Evolutionary conservation across 2,329 filamentous ascomycete genomes (phyloP).

Genomic region (Penicillium sp.): DNA sequence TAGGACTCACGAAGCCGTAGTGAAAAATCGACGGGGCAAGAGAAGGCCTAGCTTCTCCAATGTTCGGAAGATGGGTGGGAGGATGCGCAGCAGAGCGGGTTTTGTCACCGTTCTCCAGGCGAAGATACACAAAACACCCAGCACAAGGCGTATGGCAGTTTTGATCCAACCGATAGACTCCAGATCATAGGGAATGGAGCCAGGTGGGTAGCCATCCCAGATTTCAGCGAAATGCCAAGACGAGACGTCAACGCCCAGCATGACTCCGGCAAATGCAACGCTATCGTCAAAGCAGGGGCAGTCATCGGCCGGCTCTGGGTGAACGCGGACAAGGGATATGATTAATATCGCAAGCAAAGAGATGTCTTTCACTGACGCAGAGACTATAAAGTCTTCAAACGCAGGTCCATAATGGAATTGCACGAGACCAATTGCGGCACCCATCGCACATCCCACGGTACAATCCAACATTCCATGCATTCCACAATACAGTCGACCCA

Average conservation of each 20-base stretch:
- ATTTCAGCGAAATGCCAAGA: slow-evolving; percentile 76
- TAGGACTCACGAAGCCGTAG: slow-evolving; percentile 69
- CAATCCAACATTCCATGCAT: slow-evolving; percentile 99
- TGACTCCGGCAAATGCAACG: slow-evolving; percentile 86
- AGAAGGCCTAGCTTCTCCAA: slow-evolving; percentile 78
- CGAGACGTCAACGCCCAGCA: slow-evolving; percentile 80
- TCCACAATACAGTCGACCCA: slow-evolving; percentile 92
- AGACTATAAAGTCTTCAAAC: slow-evolving; percentile 71
- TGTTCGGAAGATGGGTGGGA: slow-evolving; percentile 85
- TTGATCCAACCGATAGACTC: slow-evolving; percentile 65
- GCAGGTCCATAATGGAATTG: slow-evolving; percentile 57
- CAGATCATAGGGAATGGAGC: slow-evolving; percentile 66
- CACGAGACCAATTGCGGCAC: slow-evolving; percentile 62
- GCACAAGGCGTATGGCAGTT: slow-evolving; percentile 66
- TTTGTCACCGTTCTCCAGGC: slow-evolving; percentile 90
- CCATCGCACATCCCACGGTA: slow-evolving; percentile 74
- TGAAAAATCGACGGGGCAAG: slow-evolving; percentile 87
- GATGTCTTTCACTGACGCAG: slow-evolving; percentile 65
- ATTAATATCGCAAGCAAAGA: slow-evolving; percentile 66
- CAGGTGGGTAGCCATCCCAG: slow-evolving; percentile 56
- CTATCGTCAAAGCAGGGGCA: slow-evolving; percentile 97
- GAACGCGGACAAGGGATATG: slow-evolving; percentile 77
- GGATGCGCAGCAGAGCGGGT: slow-evolving; percentile 70
- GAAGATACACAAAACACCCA: slow-evolving; percentile 83
- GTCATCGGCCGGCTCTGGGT: slow-evolving; percentile 94